Conservation (phyloP, 257 asterid genomes). For the Vinca minor region DNA sequence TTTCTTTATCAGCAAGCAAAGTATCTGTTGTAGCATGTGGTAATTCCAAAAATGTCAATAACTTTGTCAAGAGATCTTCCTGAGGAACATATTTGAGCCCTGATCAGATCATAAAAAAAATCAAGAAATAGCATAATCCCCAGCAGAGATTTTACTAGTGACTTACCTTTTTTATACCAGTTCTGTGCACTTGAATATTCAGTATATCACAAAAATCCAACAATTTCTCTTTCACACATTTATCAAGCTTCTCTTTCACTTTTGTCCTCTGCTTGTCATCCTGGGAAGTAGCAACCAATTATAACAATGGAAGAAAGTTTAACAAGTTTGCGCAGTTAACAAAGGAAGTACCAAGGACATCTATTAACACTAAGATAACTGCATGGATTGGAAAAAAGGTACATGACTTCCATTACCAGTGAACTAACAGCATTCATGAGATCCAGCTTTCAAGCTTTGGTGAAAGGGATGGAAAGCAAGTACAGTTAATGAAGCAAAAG, state of each 20-base stretch:
- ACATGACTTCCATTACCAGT: neutral
- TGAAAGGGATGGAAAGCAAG: neutral
- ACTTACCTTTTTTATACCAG: slow-evolving; percentile 59
- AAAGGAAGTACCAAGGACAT: neutral
- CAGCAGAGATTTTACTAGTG: neutral
- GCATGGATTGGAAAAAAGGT: neutral
- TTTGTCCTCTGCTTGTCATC: slow-evolving; percentile 74
- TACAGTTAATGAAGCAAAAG: slow-evolving; percentile 1
- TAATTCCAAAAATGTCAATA: slow-evolving; percentile 77
- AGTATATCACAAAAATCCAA: slow-evolving; percentile 79
- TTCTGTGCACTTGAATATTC: slow-evolving; percentile 47
- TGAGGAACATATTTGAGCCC: slow-evolving; percentile 17
- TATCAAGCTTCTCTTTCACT: slow-evolving; percentile 71
- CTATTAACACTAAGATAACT: neutral
- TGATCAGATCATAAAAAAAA: neutral
- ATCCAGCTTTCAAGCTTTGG: neutral
- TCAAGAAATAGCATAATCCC: slow-evolving; percentile 11
- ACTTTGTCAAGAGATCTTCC: slow-evolving; percentile 71
- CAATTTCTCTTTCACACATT: slow-evolving; percentile 75
- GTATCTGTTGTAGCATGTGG: slow-evolving; percentile 77
- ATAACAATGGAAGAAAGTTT: neutral
- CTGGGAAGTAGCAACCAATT: slow-evolving; percentile 11
- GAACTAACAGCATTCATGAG: neutral
- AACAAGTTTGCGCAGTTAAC: neutral
- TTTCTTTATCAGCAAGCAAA: slow-evolving; percentile 74